These are phyloP conservation scores for Physcomitrellopsis africana DNA, from an alignment of 225 moss, liverwort and hornwort species.

Conservation along the genomic window DNA sequence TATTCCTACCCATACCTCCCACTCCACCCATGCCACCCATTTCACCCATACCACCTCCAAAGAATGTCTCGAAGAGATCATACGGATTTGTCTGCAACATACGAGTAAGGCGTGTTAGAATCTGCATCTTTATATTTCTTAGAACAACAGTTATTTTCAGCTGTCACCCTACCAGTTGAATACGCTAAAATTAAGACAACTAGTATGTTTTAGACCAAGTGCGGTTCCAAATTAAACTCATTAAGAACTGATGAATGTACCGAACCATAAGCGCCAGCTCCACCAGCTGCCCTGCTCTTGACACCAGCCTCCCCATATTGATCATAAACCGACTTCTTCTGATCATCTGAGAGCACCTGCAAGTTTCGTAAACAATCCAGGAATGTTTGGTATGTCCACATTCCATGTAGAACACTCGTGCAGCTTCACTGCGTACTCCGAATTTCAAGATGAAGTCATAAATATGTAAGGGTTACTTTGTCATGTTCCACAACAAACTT, in stretches of 20 bases:
- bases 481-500: neutral
- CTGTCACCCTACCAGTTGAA: neutral
- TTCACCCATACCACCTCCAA: constrained; percentile 81
- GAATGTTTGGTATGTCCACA: neutral
- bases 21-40: constrained; percentile 72
- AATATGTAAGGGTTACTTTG: neutral
- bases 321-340: constrained; percentile 93
- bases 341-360: constrained; percentile 97
- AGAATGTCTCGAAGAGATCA: constrained; percentile 96
- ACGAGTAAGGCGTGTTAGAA: constrained; percentile 20
- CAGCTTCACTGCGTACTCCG: neutral
- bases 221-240: too few species aligned
- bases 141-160: constrained; percentile 1
- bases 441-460: neutral
- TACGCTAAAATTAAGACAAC: too few species aligned
- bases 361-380: constrained; percentile 15
- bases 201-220: too few species aligned
- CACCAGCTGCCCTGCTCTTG: constrained; percentile 66
- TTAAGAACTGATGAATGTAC: constrained; percentile 32
- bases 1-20: constrained; percentile 77
- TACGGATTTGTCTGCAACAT: constrained; percentile 92
- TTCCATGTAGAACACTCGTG: neutral
- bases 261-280: constrained; percentile 81
- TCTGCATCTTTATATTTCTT: constrained; percentile 9
- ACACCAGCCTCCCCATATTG: constrained; percentile 95